phyloP scores from a whole-genome alignment of 2,329 filamentous ascomycete genomes.

The Fusarium protoensiforme region DNA sequence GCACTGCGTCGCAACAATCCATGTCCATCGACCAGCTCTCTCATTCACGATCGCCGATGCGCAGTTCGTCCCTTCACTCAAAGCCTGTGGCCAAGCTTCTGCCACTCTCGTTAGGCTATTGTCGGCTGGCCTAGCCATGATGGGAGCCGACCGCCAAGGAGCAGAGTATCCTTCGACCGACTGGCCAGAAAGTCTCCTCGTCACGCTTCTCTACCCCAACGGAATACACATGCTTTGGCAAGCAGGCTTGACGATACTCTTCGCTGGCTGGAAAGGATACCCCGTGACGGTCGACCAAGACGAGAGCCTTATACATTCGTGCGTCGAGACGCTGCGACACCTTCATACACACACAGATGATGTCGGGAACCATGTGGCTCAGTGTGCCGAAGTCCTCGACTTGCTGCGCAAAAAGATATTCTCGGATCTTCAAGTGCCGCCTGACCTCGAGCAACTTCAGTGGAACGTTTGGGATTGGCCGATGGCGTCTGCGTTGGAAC shows the following conservation, averaged over 20 bases:
- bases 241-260: constrained; percentile 38
- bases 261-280: constrained; percentile 36
- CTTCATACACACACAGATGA: constrained; percentile 25
- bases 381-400: constrained; percentile 38
- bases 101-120: constrained; percentile 5
- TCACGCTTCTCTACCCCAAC: constrained; percentile 35
- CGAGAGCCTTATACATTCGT: constrained; percentile 21
- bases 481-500: constrained; percentile 40
- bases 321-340: constrained; percentile 17
- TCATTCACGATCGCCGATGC: constrained; percentile 36
- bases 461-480: constrained; percentile 45
- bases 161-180: not conserved
- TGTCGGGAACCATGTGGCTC: constrained; percentile 8
- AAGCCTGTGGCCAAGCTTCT: constrained; percentile 22
- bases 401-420: constrained; percentile 34
- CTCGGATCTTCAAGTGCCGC: constrained; percentile 7
- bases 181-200: not conserved
- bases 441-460: constrained; percentile 31
- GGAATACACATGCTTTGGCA: constrained; percentile 44
- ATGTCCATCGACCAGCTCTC: constrained; percentile 39
- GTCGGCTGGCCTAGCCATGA: not conserved
- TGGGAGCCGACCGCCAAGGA: not conserved
- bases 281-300: constrained; percentile 20
- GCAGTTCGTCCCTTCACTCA: constrained; percentile 32
- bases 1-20: constrained; percentile 35